Conservation (phyloP, 2,329 filamentous ascomycete species). For the Alternaria sp. region DNA sequence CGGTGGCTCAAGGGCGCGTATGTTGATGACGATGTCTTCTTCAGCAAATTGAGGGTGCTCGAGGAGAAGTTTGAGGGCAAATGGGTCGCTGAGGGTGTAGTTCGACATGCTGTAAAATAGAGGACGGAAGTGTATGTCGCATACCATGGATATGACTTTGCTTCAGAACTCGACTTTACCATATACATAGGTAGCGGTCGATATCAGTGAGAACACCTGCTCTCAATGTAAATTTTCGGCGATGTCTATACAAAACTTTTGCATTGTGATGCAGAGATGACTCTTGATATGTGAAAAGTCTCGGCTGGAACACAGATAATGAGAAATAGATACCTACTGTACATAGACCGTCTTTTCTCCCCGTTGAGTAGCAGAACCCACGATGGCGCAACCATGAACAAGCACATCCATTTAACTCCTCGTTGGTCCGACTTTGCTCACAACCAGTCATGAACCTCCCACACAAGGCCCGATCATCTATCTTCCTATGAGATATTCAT, state of each 20-base stretch:
- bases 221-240: background rate
- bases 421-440: background rate
- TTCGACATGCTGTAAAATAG: conserved; percentile 28
- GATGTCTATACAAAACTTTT: background rate
- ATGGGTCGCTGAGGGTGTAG: conserved; percentile 49
- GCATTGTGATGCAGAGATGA: background rate
- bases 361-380: background rate
- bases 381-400: background rate
- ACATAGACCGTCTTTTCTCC: background rate
- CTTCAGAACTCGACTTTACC: background rate
- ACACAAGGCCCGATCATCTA: background rate
- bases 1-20: conserved; percentile 90
- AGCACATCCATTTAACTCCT: background rate
- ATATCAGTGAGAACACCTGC: background rate
- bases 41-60: conserved; percentile 57
- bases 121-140: background rate
- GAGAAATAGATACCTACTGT: background rate
- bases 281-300: background rate
- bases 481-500: background rate
- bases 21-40: conserved; percentile 72
- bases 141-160: background rate
- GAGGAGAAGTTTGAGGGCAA: conserved; percentile 45
- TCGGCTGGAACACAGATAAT: background rate
- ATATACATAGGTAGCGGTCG: background rate
- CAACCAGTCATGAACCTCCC: background rate